These are phyloP conservation scores for Solanum commersonii DNA, from an alignment of 257 asterid species.

Conservation along the genomic window DNA sequence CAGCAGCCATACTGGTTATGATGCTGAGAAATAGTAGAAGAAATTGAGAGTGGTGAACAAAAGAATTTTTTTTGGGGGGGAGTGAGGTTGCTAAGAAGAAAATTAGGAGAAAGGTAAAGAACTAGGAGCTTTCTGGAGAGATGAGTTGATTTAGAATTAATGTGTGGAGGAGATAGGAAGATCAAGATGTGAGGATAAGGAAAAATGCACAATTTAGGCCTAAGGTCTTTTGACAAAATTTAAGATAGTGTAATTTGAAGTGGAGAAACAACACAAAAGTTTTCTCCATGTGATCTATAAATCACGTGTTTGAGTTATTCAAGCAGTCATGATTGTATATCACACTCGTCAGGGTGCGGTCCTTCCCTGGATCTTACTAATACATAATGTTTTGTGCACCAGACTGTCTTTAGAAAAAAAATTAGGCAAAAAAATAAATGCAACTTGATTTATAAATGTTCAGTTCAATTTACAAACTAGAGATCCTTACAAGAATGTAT, in stretches of 20 bases:
- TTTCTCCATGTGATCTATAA: too few relatives aligned
- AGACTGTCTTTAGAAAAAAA: too few relatives aligned
- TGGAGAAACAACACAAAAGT: too few relatives aligned
- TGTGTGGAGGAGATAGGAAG: neutral
- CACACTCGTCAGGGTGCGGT: fast-evolving
- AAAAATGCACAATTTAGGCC: neutral
- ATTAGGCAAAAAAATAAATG: neutral
- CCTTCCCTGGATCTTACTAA: neutral
- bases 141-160: neutral
- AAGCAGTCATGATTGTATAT: neutral
- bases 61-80: neutral
- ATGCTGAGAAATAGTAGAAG: neutral
- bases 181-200: neutral
- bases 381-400: neutral
- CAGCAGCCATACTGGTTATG: slow-evolving; percentile 15
- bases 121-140: neutral
- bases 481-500: neutral
- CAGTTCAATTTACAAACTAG: neutral
- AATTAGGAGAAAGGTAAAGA: neutral
- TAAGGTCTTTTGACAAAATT: neutral
- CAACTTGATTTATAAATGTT: neutral
- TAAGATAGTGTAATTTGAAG: too few relatives aligned
- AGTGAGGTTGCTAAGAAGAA: neutral
- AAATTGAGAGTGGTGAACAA: neutral
- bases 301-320: neutral